Evolutionary conservation across 2,329 filamentous ascomycete genomes (phyloP).

Genomic region (Drechmeria coniospora): DNA sequence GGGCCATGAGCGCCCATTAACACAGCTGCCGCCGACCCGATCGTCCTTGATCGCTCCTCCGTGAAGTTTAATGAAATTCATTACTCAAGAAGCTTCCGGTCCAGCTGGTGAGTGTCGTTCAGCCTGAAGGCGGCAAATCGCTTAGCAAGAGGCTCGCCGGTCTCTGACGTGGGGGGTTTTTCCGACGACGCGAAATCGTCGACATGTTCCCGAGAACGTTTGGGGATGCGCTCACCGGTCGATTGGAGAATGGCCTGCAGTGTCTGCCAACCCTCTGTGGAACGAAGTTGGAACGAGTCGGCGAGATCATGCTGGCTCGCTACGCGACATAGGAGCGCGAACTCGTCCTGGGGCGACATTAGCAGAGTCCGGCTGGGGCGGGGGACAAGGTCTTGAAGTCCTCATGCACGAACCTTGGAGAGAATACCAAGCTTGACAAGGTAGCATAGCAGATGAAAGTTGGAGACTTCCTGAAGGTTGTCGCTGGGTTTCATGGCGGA

Average conservation of each 20-base stretch:
- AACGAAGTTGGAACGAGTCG: constrained; percentile 69
- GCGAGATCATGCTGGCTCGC: constrained; percentile 68
- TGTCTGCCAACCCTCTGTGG: constrained; percentile 85
- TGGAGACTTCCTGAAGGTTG: constrained; percentile 58
- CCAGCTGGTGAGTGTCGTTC: constrained; percentile 22
- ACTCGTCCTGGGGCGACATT: constrained; percentile 95
- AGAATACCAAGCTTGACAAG: constrained; percentile 67
- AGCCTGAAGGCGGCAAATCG: constrained; percentile 52
- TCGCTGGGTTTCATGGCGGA: constrained; percentile 43
- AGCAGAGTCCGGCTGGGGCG: no score
- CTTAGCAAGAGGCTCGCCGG: constrained; percentile 46
- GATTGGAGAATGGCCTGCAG: constrained; percentile 85
- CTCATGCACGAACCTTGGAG: constrained; percentile 51
- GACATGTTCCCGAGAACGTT: constrained; percentile 40
- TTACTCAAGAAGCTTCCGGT: not conserved
- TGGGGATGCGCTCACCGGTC: constrained; percentile 91
- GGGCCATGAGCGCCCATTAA: no score
- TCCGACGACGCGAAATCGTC: constrained; percentile 11
- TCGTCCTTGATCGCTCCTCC: no score
- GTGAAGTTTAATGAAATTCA: no score
- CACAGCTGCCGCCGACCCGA: no score
- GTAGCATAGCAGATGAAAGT: constrained; percentile 90
- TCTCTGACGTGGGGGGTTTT: constrained; percentile 14
- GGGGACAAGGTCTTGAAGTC: constrained; percentile 2
- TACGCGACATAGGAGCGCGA: constrained; percentile 69